Conservation (phyloP, 176 grass and related monocot species). For the Olyra latifolia region DNA sequence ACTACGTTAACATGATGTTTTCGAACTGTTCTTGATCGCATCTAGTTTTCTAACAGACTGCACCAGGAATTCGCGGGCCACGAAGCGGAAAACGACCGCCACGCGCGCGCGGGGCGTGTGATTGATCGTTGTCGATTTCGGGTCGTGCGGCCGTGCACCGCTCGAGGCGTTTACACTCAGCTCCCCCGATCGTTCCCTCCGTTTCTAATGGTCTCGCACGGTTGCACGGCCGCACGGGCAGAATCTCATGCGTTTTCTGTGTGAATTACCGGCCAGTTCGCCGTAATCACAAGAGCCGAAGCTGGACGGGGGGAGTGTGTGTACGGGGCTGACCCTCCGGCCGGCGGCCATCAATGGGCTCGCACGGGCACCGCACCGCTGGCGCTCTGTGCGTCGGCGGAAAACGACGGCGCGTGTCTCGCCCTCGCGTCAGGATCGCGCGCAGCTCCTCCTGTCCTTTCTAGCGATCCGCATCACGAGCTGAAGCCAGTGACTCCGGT, state of each 20-base stretch:
- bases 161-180: neutral
- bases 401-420: constrained; percentile 14
- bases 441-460: neutral
- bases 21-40: too few relatives aligned
- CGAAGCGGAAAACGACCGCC: neutral
- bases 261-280: neutral
- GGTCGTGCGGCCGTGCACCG: neutral
- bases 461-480: neutral
- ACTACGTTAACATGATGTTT: too few relatives aligned
- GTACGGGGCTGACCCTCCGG: constrained; percentile 13
- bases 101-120: neutral
- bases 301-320: neutral
- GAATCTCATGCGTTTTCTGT: neutral
- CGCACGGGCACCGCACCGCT: neutral
- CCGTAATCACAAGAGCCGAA: neutral
- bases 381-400: neutral
- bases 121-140: neutral
- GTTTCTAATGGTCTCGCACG: constrained; percentile 25
- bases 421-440: neutral
- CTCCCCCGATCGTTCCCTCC: neutral
- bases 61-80: neutral
- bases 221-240: neutral
- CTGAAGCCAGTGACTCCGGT: neutral
- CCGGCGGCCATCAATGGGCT: constrained; percentile 36
- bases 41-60: too few relatives aligned